A percentile compares a stretch with the other conserved stretches of the same genome.
These are phyloP conservation scores for Clohesyomyces aquaticus DNA, from an alignment of 495 filamentous ascomycete species.

Conservation along the genomic window DNA sequence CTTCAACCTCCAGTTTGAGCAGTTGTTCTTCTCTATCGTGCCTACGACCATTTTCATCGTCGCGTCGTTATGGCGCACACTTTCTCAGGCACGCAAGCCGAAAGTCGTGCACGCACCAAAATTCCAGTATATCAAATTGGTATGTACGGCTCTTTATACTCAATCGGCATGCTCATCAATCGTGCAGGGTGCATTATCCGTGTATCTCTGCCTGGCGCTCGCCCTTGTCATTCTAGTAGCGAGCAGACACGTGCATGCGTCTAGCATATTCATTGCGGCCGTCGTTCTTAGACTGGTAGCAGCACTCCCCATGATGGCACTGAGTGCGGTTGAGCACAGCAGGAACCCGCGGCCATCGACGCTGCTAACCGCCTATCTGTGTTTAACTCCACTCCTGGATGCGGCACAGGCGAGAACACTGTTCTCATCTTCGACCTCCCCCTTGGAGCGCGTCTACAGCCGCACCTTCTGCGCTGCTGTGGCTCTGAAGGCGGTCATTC, in stretches of 20 bases:
- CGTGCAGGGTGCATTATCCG: constrained; percentile 34
- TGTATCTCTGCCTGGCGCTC: constrained; percentile 47
- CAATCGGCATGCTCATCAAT: constrained; percentile 11
- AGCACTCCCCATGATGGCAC: constrained; percentile 41
- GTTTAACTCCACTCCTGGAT: constrained; percentile 51
- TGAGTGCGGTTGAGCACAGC: constrained; percentile 48
- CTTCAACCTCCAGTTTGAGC: constrained; percentile 55
- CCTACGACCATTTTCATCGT: constrained; percentile 51
- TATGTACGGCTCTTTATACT: constrained; percentile 30
- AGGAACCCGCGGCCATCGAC: constrained; percentile 49
- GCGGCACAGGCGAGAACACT: constrained; percentile 48
- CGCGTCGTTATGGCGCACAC: constrained; percentile 46
- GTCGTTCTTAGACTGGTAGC: constrained; percentile 42
- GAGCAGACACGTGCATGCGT: constrained; percentile 39
- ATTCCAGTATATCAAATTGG: constrained; percentile 48
- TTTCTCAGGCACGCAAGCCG: constrained; percentile 45
- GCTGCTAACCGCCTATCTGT: constrained; percentile 50
- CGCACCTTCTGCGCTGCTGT: constrained; percentile 14
- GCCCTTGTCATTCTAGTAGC: constrained; percentile 44
- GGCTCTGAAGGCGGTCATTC: constrained; percentile 21
- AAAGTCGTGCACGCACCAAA: constrained; percentile 46
- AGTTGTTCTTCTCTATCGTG: constrained; percentile 52
- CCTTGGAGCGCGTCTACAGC: constrained; percentile 20
- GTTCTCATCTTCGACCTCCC: constrained; percentile 43
- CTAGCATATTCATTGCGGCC: constrained; percentile 39